phyloP scores from a whole-genome alignment of 805 yeast genomes.

The Vanderwaltozyma yarrowii region DNA sequence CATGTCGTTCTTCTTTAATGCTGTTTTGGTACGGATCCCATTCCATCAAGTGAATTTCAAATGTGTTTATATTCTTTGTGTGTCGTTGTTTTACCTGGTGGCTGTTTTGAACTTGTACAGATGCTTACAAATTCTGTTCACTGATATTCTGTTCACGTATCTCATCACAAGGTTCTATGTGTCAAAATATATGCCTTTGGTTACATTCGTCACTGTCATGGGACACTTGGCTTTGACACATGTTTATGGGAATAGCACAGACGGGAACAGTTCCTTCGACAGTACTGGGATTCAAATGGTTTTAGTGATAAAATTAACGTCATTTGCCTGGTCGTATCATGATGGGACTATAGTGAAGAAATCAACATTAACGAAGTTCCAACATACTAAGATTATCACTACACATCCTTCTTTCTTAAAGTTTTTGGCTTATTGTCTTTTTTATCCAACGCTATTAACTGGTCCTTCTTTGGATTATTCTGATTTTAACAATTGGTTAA shows the following conservation, averaged over 20 bases:
- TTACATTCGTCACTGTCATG: slow-evolving; percentile 70
- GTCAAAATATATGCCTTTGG: slow-evolving; percentile 77
- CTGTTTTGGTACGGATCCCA: slow-evolving; percentile 76
- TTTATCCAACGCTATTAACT: slow-evolving; percentile 81
- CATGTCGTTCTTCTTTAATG: slow-evolving; percentile 77
- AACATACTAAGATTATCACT: slow-evolving; percentile 49
- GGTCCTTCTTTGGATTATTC: slow-evolving; percentile 92
- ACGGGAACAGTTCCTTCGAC: slow-evolving; percentile 53
- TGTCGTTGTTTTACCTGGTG: slow-evolving; percentile 62
- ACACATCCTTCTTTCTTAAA: slow-evolving; percentile 60
- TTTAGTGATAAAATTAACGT: slow-evolving; percentile 79
- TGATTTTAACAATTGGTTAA: slow-evolving; percentile 76
- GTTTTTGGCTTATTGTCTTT: slow-evolving; percentile 74
- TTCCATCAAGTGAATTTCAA: slow-evolving; percentile 49
- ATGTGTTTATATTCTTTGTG: slow-evolving; percentile 49
- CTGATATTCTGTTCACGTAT: slow-evolving; percentile 60
- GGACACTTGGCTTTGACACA: slow-evolving; percentile 67
- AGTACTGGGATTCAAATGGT: slow-evolving; percentile 97
- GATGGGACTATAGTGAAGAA: slow-evolving; percentile 51
- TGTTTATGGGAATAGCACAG: slow-evolving; percentile 45
- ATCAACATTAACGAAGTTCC: slow-evolving; percentile 37
- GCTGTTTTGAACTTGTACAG: slow-evolving; percentile 58
- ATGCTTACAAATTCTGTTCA: slow-evolving; percentile 58
- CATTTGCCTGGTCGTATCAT: slow-evolving; percentile 85
- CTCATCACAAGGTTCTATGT: slow-evolving; percentile 53